Evolutionary conservation across 768 basidiomycete species (phyloP).

Genomic region (Pleurotus ostreatus): DNA sequence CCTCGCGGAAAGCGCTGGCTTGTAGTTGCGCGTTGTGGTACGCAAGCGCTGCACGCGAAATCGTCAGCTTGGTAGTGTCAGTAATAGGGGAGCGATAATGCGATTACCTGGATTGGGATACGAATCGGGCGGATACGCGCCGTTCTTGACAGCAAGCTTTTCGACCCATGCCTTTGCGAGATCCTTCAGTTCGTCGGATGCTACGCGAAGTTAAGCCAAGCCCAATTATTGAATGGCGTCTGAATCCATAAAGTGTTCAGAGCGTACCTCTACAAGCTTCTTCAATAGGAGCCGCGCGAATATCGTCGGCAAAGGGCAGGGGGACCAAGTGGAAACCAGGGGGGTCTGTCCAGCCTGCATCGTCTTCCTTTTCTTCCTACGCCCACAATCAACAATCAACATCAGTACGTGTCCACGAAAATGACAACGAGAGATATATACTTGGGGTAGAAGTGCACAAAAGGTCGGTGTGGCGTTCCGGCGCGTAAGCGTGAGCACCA

Average conservation of each 20-base stretch:
- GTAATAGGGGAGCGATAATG: not conserved
- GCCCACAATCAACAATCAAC: not conserved
- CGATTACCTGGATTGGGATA: conserved; percentile 86
- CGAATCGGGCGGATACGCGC: conserved; percentile 82
- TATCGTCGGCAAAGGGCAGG: conserved; percentile 93
- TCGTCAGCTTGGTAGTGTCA: conserved; percentile 7
- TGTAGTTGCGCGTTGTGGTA: conserved; percentile 89
- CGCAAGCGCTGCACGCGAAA: conserved; percentile 55
- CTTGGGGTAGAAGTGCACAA: conserved; percentile 86
- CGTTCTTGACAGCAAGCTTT: conserved; percentile 74
- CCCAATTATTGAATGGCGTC: no score
- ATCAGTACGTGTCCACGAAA: not conserved
- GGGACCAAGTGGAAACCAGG: conserved; percentile 92
- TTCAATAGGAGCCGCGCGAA: conserved; percentile 73
- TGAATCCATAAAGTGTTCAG: not conserved
- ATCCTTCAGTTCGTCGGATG: conserved; percentile 62
- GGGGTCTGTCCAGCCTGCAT: conserved; percentile 75
- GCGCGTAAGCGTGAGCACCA: conserved; percentile 69
- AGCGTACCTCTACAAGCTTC: conserved; percentile 56
- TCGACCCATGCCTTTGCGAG: conserved; percentile 71
- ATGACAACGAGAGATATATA: conserved; percentile 18
- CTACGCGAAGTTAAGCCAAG: conserved; percentile 29
- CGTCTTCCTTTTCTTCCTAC: conserved; percentile 68
- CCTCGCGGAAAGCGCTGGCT: conserved; percentile 88
- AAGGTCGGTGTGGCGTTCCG: conserved; percentile 74